A percentile compares a stretch with the other conserved stretches of the same genome.
phyloP scores from a whole-genome alignment of 192 early-diverging fungal genomes.

The Phlyctochytrium bullatum region DNA sequence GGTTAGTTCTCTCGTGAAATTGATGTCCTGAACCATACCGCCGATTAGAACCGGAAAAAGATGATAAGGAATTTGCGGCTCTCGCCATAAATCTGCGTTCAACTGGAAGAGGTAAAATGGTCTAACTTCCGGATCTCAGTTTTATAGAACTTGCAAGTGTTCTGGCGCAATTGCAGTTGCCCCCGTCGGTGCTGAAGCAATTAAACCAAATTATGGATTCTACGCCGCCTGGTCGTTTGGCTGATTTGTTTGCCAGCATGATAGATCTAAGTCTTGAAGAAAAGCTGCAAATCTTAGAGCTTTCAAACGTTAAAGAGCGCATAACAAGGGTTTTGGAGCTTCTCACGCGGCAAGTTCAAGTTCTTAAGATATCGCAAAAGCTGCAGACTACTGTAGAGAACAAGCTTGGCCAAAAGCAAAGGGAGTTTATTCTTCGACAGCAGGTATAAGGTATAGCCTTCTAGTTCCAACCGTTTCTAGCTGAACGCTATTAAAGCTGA shows the following conservation, averaged over 20 bases:
- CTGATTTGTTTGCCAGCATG: constrained; percentile 68
- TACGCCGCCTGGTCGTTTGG: constrained; percentile 53
- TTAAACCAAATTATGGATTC: constrained; percentile 65
- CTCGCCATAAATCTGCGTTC: constrained; percentile 52
- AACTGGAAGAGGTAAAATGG: constrained; percentile 40
- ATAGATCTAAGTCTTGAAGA: constrained; percentile 72
- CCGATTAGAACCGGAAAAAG: constrained; percentile 38
- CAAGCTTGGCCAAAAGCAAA: constrained; percentile 75
- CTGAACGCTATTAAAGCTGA: constrained; percentile 80
- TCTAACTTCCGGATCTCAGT: neutral
- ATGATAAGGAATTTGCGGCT: constrained; percentile 55
- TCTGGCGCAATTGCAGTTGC: constrained; percentile 60
- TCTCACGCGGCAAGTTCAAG: constrained; percentile 72
- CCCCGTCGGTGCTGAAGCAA: constrained; percentile 58
- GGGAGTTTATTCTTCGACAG: constrained; percentile 74
- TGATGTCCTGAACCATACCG: too few relatives aligned
- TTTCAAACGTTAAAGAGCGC: constrained; percentile 53
- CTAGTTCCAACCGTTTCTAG: constrained; percentile 28
- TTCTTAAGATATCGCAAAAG: constrained; percentile 76
- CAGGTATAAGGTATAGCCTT: constrained; percentile 46
- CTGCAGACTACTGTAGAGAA: constrained; percentile 69
- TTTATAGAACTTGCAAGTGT: constrained; percentile 47
- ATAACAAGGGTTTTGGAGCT: constrained; percentile 55
- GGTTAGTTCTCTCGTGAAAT: too few relatives aligned
- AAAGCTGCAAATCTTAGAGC: constrained; percentile 64